A percentile compares a stretch with the other conserved stretches of the same genome.
Evolutionary conservation across 1,139 yeast species (phyloP).

Genomic region (Scheffersomyces illinoinensis): DNA sequence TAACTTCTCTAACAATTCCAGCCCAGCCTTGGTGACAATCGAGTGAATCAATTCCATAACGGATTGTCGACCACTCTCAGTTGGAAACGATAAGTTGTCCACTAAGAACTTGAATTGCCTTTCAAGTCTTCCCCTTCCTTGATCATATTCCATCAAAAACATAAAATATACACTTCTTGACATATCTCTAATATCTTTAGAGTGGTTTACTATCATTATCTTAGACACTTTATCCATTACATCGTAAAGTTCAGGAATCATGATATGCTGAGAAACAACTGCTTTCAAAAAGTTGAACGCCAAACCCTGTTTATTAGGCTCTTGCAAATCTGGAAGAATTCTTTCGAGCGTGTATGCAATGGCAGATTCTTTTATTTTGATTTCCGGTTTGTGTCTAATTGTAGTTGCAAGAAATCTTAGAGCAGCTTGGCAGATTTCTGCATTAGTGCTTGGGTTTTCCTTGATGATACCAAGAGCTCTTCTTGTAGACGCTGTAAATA

Average conservation of each 20-base stretch:
- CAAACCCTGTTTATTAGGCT: slow-evolving; percentile 84
- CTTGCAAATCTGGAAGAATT: slow-evolving; percentile 85
- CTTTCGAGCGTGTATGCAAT: slow-evolving; percentile 74
- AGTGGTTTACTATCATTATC: slow-evolving; percentile 89
- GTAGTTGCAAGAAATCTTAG: slow-evolving; percentile 73
- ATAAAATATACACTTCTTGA: slow-evolving; percentile 83
- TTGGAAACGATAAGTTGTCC: slow-evolving; percentile 81
- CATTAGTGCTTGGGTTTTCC: slow-evolving; percentile 74
- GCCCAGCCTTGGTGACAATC: slow-evolving; percentile 66
- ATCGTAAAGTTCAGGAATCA: slow-evolving; percentile 89
- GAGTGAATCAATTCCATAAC: slow-evolving; percentile 84
- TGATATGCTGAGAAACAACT: slow-evolving; percentile 66
- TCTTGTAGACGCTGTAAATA: slow-evolving; percentile 60
- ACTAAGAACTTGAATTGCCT: slow-evolving; percentile 82
- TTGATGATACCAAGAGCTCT: slow-evolving; percentile 67
- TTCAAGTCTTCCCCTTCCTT: slow-evolving; percentile 82
- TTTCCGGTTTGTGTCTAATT: slow-evolving; percentile 66
- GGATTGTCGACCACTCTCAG: slow-evolving; percentile 85
- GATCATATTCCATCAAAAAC: slow-evolving; percentile 92
- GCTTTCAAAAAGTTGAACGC: slow-evolving; percentile 85
- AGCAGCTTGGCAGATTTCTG: slow-evolving; percentile 82
- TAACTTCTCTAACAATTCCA: slow-evolving; percentile 59
- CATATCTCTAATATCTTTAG: slow-evolving; percentile 80
- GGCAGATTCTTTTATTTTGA: slow-evolving; percentile 69
- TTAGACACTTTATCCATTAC: slow-evolving; percentile 79